Evolutionary conservation across 352 stramenopile genomes (phyloP).

Genomic region (Phytophthora ramorum): DNA sequence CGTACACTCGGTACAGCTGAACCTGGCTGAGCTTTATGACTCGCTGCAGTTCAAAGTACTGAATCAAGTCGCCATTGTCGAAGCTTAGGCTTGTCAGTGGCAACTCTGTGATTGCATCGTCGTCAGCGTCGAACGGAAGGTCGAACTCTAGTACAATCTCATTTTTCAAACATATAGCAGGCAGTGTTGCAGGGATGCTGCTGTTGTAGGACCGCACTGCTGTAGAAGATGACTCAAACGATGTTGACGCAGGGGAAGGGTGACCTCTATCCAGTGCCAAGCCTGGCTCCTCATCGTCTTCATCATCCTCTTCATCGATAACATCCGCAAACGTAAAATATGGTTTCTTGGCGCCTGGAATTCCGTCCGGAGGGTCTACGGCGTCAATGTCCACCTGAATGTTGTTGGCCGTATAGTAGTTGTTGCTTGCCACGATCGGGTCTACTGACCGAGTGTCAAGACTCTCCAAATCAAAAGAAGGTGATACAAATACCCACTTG

Average conservation of each 20-base stretch:
- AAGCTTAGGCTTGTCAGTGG: conserved; percentile 77
- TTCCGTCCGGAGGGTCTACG: conserved; percentile 43
- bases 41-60: conserved; percentile 83
- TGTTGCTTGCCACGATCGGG: conserved; percentile 71
- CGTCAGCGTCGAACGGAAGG: conserved; percentile 67
- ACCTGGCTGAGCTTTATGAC: conserved; percentile 79
- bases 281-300: conserved; percentile 50
- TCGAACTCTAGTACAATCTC: conserved; percentile 88
- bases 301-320: conserved; percentile 76
- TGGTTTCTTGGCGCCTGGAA: conserved; percentile 43
- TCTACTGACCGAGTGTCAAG: conserved; percentile 80
- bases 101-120: conserved; percentile 69
- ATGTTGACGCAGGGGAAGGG: conserved; percentile 35
- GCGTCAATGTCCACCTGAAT: conserved; percentile 80
- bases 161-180: conserved; percentile 81
- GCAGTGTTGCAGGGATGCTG: conserved; percentile 67
- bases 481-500: conserved; percentile 86
- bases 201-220: conserved; percentile 51
- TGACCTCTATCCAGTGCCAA: conserved; percentile 13
- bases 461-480: conserved; percentile 65
- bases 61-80: conserved; percentile 85
- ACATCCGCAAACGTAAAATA: conserved; percentile 69
- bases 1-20: conserved; percentile 67
- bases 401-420: conserved; percentile 89
- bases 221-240: conserved; percentile 69